These are phyloP conservation scores for Sindora glabra DNA, from an alignment of 306 rosid species.

Conservation along the genomic window DNA sequence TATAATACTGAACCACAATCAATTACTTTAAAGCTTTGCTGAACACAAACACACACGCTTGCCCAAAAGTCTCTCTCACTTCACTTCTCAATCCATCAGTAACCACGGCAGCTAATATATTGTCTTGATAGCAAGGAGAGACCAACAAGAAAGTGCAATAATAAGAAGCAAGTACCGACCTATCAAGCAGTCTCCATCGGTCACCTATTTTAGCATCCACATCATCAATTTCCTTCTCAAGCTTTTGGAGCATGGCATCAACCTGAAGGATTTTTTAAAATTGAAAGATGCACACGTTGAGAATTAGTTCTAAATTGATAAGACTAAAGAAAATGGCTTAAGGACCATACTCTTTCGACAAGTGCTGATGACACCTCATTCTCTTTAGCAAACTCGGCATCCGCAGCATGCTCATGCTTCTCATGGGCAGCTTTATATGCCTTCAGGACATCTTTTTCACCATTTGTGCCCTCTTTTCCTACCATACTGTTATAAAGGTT, in stretches of 20 bases:
- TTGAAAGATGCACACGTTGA: neutral
- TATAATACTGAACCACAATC: no score
- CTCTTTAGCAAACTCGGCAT: constrained; percentile 38
- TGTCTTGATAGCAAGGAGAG: neutral
- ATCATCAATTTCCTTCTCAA: constrained; percentile 91
- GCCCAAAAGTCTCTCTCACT: no score
- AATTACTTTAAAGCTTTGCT: no score
- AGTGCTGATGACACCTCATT: constrained; percentile 81
- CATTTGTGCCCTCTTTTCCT: constrained; percentile 56
- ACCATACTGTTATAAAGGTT: constrained; percentile 90
- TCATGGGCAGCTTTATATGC: constrained; percentile 92
- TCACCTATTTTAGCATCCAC: constrained; percentile 96
- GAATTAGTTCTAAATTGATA: neutral
- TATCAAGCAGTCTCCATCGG: constrained; percentile 75
- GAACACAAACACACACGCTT: no score
- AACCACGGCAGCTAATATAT: neutral
- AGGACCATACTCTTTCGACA: constrained; percentile 51
- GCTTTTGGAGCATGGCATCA: constrained; percentile 88
- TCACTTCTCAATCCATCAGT: no score
- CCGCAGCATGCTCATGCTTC: constrained; percentile 41
- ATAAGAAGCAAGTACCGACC: constrained; percentile 33
- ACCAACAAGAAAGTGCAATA: neutral
- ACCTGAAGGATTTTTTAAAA: constrained; percentile 47
- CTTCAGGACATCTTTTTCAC: constrained; percentile 60
- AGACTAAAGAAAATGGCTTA: neutral